These are phyloP conservation scores for Pseudomicrostroma phylloplanum DNA, from an alignment of 1,284 basidiomycete species.

Conservation along the genomic window DNA sequence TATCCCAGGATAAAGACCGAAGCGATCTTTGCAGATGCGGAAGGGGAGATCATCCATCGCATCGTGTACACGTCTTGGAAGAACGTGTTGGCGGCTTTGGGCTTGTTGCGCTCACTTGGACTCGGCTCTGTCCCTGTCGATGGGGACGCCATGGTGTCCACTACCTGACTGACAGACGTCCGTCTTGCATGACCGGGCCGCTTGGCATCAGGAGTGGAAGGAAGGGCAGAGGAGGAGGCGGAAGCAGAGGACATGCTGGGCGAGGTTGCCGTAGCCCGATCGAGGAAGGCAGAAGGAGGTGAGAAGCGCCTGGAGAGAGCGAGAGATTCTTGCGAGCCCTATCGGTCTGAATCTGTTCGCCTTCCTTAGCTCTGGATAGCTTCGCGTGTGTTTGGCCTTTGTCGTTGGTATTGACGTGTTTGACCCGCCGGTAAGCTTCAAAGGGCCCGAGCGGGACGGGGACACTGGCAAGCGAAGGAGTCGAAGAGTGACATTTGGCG, in stretches of 20 bases:
- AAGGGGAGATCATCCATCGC: conserved; percentile 8
- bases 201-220: not conserved
- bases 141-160: not conserved
- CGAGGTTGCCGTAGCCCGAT: not conserved
- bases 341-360: too few relatives aligned
- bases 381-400: too few relatives aligned
- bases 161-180: not conserved
- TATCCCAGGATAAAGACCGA: conserved; percentile 6
- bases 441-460: too few relatives aligned
- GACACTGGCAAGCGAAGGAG: too few relatives aligned
- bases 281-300: too few relatives aligned
- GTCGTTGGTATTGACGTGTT: too few relatives aligned
- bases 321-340: too few relatives aligned
- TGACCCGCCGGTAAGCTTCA: too few relatives aligned
- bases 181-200: not conserved
- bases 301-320: too few relatives aligned
- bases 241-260: not conserved
- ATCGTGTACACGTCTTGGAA: conserved; percentile 8
- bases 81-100: not conserved
- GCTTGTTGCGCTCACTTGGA: not conserved
- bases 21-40: conserved; percentile 8
- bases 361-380: too few relatives aligned
- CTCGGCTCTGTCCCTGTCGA: not conserved
- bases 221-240: conserved; percentile 1
- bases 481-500: too few relatives aligned